Percentiles rank a stretch among this genome's conserved stretches.
phyloP scores from a whole-genome alignment of 331 rosid species.

The Saraca asoca region DNA sequence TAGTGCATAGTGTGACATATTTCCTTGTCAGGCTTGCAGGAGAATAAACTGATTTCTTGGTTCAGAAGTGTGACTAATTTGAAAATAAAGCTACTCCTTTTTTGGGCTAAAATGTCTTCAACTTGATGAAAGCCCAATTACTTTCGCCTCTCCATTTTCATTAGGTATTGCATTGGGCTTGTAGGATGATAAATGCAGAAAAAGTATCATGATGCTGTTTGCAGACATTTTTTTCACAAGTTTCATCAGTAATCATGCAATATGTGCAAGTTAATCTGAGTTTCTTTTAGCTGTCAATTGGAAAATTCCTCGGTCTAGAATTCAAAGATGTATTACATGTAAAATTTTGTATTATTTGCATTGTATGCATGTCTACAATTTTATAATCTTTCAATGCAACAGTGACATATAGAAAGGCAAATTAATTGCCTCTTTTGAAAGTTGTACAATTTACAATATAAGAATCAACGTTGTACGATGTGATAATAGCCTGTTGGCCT shows the following conservation, averaged over 20 bases:
- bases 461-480: no score
- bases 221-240: not conserved
- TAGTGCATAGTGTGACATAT: constrained; percentile 1
- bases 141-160: not conserved
- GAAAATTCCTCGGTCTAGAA: not conserved
- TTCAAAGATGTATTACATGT: not conserved
- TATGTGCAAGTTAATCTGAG: not conserved
- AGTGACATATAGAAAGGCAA: not conserved
- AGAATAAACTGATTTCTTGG: constrained; percentile 1
- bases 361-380: not conserved
- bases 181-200: constrained; percentile 18
- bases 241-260: not conserved
- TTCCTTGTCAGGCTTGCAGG: not conserved
- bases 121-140: constrained; percentile 33
- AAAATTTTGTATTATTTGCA: not conserved
- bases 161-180: no score
- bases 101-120: constrained; percentile 21
- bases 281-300: not conserved
- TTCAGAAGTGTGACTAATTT: not conserved
- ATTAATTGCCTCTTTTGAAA: not conserved
- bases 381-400: not conserved
- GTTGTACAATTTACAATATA: not conserved
- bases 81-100: not conserved
- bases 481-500: no score
- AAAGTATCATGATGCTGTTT: not conserved